phyloP scores from a whole-genome alignment of 768 basidiomycete genomes.

The Boletellus ananas region DNA sequence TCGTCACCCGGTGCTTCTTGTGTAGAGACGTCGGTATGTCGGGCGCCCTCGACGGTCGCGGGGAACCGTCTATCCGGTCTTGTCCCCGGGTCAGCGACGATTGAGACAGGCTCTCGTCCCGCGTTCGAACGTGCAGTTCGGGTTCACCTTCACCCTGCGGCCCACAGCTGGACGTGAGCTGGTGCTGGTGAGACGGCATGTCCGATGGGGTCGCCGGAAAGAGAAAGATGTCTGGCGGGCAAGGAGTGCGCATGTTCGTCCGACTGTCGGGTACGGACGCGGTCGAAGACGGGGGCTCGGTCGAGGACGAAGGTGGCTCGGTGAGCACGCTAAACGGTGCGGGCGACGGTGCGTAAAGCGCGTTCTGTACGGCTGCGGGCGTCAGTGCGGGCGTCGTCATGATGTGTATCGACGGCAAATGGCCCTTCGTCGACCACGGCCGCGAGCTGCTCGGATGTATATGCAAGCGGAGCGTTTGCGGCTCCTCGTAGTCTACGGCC shows the following conservation, averaged over 20 bases:
- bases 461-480: slow-evolving; percentile 12
- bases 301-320: slow-evolving; percentile 20
- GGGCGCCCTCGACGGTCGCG: slow-evolving; percentile 10
- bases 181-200: slow-evolving; percentile 12
- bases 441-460: slow-evolving; percentile 11
- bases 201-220: slow-evolving; percentile 28
- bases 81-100: slow-evolving; percentile 7
- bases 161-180: slow-evolving; percentile 2
- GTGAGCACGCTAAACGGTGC: slow-evolving; percentile 27
- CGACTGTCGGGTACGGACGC: slow-evolving; percentile 7
- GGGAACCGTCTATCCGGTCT: slow-evolving; percentile 15
- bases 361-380: background rate
- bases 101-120: background rate
- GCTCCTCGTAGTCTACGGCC: slow-evolving; percentile 25
- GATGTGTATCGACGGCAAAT: slow-evolving; percentile 27
- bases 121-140: slow-evolving; percentile 3
- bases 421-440: slow-evolving; percentile 11
- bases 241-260: background rate
- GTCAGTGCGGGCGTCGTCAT: slow-evolving; percentile 11
- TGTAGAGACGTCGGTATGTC: slow-evolving; percentile 15
- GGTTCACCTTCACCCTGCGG: background rate
- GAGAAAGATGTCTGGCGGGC: slow-evolving; percentile 28
- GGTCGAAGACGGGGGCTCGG: slow-evolving; percentile 15
- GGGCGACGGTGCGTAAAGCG: slow-evolving; percentile 10
- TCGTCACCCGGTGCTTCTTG: slow-evolving; percentile 52